phyloP scores from a whole-genome alignment of 2,329 filamentous ascomycete genomes.

The Cercospora nicotianae region DNA sequence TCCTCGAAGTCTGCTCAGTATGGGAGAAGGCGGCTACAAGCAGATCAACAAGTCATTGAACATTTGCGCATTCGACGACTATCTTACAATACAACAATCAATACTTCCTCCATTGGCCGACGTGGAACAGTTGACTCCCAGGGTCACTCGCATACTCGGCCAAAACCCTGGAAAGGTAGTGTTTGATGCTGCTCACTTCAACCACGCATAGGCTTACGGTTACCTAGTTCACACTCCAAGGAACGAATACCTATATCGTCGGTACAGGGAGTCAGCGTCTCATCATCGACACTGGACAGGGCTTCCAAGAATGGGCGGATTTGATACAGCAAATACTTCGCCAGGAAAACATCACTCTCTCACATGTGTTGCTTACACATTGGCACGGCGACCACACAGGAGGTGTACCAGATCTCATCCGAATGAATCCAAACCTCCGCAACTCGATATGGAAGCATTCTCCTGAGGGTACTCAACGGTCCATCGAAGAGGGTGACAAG shows the following conservation, averaged over 20 bases:
- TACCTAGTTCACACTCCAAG: constrained; percentile 41
- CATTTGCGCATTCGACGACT: constrained; percentile 27
- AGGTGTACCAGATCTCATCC: constrained; percentile 44
- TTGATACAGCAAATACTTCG: constrained; percentile 40
- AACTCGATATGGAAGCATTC: constrained; percentile 42
- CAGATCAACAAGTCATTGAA: constrained; percentile 33
- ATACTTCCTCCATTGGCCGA: constrained; percentile 21
- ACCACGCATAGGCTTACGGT: background rate
- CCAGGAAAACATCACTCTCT: constrained; percentile 37
- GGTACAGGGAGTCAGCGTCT: constrained; percentile 41
- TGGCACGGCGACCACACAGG: constrained; percentile 50
- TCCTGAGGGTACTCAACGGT: constrained; percentile 35
- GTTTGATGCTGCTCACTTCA: background rate
- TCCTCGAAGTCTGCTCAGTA: background rate
- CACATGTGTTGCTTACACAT: constrained; percentile 47
- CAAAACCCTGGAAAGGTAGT: constrained; percentile 30
- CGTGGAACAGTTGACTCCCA: constrained; percentile 28
- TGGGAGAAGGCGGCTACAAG: constrained; percentile 28
- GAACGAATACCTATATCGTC: constrained; percentile 46
- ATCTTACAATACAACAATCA: constrained; percentile 26
- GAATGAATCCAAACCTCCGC: constrained; percentile 34
- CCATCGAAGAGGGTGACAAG: constrained; percentile 42
- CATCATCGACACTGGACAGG: constrained; percentile 42
- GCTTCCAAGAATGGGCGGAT: constrained; percentile 39
- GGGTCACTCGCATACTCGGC: constrained; percentile 30